Conservation (phyloP, 345 rosid genomes). For the Pistacia vera region DNA sequence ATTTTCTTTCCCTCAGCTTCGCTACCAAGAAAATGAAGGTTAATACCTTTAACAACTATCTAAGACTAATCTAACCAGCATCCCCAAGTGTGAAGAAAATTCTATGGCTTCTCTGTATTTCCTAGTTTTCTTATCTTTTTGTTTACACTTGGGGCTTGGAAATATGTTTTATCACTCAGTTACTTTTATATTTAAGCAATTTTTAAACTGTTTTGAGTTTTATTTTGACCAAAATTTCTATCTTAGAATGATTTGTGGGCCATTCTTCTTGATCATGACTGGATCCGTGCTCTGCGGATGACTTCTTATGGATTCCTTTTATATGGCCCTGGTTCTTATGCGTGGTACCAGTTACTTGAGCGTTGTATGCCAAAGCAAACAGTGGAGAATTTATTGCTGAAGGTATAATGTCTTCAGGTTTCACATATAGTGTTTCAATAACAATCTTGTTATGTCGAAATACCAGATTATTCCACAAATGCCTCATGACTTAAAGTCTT, state of each 20-base stretch:
- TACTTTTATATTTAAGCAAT: slow-evolving; percentile 7
- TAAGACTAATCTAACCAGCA: too few species aligned
- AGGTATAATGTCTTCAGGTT: slow-evolving; percentile 46
- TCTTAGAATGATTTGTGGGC: slow-evolving; percentile 44
- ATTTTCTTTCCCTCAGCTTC: too few species aligned
- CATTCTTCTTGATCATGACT: slow-evolving; percentile 68
- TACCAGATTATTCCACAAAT: slow-evolving; percentile 2
- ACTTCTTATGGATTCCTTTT: slow-evolving; percentile 85
- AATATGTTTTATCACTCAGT: slow-evolving; percentile 9
- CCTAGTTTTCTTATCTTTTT: not conserved
- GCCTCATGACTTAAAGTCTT: slow-evolving; percentile 10
- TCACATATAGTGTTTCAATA: not conserved
- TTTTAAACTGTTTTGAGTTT: slow-evolving; percentile 18
- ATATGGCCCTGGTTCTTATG: slow-evolving; percentile 92
- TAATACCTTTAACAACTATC: too few species aligned
- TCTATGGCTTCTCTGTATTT: not conserved
- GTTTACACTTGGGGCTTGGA: not conserved
- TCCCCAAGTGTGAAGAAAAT: too few species aligned
- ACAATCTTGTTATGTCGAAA: slow-evolving; percentile 1
- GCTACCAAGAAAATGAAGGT: too few species aligned
- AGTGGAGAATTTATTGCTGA: slow-evolving; percentile 57
- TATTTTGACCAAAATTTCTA: slow-evolving; percentile 22
- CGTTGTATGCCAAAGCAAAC: slow-evolving; percentile 69
- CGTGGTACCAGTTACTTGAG: slow-evolving; percentile 86
- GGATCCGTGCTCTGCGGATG: slow-evolving; percentile 89